Evolutionary conservation across 345 rosid genomes (phyloP).

Genomic region (Dipteronia dyeriana): DNA sequence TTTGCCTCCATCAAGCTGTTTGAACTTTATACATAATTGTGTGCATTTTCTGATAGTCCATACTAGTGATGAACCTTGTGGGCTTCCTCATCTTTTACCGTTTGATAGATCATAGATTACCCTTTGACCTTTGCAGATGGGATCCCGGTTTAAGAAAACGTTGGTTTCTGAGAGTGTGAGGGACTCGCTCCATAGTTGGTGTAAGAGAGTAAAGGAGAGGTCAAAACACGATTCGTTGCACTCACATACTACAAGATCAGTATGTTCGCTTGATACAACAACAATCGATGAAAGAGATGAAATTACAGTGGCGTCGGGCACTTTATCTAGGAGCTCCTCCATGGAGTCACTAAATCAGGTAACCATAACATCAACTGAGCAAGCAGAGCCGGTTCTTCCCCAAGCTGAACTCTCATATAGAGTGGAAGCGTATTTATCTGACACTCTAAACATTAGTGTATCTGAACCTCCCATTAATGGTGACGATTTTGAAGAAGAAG

Average conservation of each 20-base stretch:
- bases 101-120: no score
- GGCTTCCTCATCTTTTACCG: no score
- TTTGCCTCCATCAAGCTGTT: background rate
- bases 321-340: conserved; percentile 73
- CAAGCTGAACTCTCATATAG: conserved; percentile 45
- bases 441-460: conserved; percentile 41
- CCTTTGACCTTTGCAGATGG: conserved; percentile 51
- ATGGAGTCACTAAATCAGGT: conserved; percentile 63
- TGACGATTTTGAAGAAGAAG: conserved; percentile 62
- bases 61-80: background rate
- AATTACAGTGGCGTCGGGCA: conserved; percentile 70
- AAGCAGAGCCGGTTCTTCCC: conserved; percentile 46
- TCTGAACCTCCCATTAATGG: conserved; percentile 36
- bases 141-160: conserved; percentile 78
- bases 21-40: background rate
- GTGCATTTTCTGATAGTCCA: background rate
- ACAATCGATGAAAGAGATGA: conserved; percentile 79
- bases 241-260: conserved; percentile 64
- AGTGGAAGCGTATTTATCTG: conserved; percentile 62
- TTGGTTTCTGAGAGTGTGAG: conserved; percentile 83
- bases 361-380: conserved; percentile 52
- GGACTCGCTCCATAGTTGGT: conserved; percentile 94
- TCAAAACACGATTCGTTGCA: conserved; percentile 54
- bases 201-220: conserved; percentile 76
- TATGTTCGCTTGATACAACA: conserved; percentile 67